Conservation (phyloP, 2,329 filamentous ascomycete genomes). For the Elsinoe batatas region DNA sequence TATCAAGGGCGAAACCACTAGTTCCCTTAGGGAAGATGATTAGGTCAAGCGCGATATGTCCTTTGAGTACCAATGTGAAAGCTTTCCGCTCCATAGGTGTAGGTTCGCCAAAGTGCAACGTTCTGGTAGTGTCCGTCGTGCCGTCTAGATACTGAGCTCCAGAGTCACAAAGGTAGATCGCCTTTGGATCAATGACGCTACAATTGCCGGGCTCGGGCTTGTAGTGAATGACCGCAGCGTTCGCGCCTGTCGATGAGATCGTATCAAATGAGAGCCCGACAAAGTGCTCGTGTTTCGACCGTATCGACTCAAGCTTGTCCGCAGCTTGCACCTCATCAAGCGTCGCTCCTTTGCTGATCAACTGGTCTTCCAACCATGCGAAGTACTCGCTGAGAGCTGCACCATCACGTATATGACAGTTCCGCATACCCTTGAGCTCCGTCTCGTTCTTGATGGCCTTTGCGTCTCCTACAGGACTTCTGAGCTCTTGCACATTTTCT, state of each 20-base stretch:
- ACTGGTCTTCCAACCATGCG: constrained; percentile 88
- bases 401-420: constrained; percentile 88
- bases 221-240: constrained; percentile 94
- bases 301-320: constrained; percentile 74
- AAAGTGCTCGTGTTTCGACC: constrained; percentile 62
- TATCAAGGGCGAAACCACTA: constrained; percentile 83
- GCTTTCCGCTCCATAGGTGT: constrained; percentile 75
- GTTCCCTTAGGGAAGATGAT: constrained; percentile 91
- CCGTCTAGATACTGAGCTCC: constrained; percentile 94
- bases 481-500: constrained; percentile 70
- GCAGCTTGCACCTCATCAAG: constrained; percentile 87
- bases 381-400: constrained; percentile 87
- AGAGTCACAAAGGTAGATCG: constrained; percentile 91
- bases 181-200: constrained; percentile 69
- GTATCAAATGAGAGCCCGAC: constrained; percentile 90
- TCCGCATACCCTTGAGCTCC: constrained; percentile 84
- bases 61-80: constrained; percentile 91
- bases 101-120: constrained; percentile 81
- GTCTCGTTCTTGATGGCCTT: constrained; percentile 91
- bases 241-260: constrained; percentile 87
- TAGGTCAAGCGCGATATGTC: constrained; percentile 78
- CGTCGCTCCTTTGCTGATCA: constrained; percentile 59
- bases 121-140: constrained; percentile 91
- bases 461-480: constrained; percentile 79
- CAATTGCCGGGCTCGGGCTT: constrained; percentile 76